Percentiles rank a stretch among this genome's conserved stretches.
These are phyloP conservation scores for Dryadomyces quercivorus DNA, from an alignment of 2,329 filamentous ascomycete genomes.

Conservation along the genomic window DNA sequence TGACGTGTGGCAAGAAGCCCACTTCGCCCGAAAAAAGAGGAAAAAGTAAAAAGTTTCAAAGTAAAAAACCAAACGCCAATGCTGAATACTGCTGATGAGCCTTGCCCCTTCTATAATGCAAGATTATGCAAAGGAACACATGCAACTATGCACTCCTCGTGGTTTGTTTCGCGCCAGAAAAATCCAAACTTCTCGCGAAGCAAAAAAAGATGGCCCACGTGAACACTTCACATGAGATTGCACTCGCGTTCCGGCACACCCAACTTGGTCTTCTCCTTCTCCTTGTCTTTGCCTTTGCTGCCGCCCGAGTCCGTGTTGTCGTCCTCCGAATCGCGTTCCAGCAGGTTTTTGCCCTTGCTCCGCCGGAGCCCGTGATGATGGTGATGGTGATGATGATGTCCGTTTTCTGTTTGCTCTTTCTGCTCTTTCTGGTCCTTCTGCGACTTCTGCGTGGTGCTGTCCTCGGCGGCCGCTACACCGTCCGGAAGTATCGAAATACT, in stretches of 20 bases:
- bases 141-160: neutral
- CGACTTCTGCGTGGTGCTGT: neutral
- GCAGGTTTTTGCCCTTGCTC: slow-evolving; percentile 9
- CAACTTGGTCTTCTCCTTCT: slow-evolving; percentile 14
- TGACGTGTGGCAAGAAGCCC: neutral
- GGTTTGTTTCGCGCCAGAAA: neutral
- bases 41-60: neutral
- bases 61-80: neutral
- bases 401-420: neutral
- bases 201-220: neutral
- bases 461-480: neutral
- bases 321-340: slow-evolving; percentile 4
- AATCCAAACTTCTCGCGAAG: neutral
- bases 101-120: neutral
- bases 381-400: slow-evolving; percentile 10
- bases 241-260: slow-evolving; percentile 20
- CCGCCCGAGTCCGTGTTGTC: neutral
- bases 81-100: neutral
- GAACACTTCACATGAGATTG: slow-evolving; percentile 17
- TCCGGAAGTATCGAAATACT: neutral
- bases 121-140: neutral
- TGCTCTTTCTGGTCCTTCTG: neutral
- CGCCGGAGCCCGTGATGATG: slow-evolving; percentile 11
- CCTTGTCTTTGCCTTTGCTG: slow-evolving; percentile 15
- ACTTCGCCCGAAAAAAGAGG: neutral